Conservation (phyloP, 2,329 filamentous ascomycete genomes). For the Didymella arachidicola region DNA sequence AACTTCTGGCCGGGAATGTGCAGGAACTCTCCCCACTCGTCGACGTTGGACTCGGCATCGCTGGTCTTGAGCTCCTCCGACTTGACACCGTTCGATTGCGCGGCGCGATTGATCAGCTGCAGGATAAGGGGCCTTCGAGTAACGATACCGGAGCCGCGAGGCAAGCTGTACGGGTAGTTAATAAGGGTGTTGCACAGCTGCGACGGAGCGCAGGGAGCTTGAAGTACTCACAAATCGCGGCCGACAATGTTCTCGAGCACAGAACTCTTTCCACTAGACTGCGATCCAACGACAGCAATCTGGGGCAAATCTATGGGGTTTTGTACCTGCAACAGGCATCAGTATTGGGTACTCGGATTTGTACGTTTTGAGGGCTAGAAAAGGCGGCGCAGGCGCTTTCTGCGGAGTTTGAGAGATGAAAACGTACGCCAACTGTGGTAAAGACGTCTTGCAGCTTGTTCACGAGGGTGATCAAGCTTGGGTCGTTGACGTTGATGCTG, state of each 20-base stretch:
- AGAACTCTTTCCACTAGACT: slow-evolving; percentile 99
- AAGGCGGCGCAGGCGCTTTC: slow-evolving; percentile 5
- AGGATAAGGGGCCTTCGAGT: slow-evolving; percentile 95
- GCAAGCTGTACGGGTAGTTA: slow-evolving; percentile 68
- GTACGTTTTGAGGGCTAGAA: slow-evolving; percentile 15
- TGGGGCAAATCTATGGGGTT: slow-evolving; percentile 99
- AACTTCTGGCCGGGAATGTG: slow-evolving; percentile 98
- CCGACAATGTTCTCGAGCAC: slow-evolving; percentile 99
- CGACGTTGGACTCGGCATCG: slow-evolving; percentile 87
- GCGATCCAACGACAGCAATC: slow-evolving; percentile 97
- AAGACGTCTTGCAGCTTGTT: slow-evolving; percentile 99
- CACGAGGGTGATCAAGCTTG: slow-evolving; percentile 78
- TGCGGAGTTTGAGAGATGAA: neutral
- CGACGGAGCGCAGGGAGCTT: neutral
- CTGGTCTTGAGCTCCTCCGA: slow-evolving; percentile 68
- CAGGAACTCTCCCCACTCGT: slow-evolving; percentile 99
- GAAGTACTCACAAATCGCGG: slow-evolving; percentile 85
- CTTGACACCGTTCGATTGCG: slow-evolving; percentile 74
- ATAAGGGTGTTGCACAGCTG: slow-evolving; percentile 28
- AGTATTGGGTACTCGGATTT: slow-evolving; percentile 33
- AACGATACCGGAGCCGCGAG: slow-evolving; percentile 96
- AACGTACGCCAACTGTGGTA: slow-evolving; percentile 84
- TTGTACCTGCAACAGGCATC: slow-evolving; percentile 71
- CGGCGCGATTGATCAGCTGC: slow-evolving; percentile 89
- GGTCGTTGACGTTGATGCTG: slow-evolving; percentile 77